phyloP scores from a whole-genome alignment of 2,329 filamentous ascomycete genomes.

The Aureobasidium leucospermi region DNA sequence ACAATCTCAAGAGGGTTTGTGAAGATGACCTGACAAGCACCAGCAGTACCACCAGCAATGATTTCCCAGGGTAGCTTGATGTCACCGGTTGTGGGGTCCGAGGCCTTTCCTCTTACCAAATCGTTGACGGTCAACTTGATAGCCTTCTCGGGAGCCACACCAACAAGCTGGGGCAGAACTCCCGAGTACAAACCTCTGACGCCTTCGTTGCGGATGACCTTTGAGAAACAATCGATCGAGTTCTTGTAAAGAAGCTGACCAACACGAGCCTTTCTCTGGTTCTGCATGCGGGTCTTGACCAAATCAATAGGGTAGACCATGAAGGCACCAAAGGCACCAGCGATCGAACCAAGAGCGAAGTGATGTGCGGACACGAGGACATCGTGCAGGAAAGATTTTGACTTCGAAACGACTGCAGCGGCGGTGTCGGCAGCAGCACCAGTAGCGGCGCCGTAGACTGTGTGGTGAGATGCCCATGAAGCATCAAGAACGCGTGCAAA shows the following conservation, averaged over 20 bases:
- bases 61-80: conserved; percentile 70
- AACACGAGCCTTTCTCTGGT: conserved; percentile 76
- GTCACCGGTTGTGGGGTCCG: conserved; percentile 62
- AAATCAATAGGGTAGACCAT: conserved; percentile 99
- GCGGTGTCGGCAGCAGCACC: conserved; percentile 36
- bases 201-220: conserved; percentile 89
- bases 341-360: conserved; percentile 80
- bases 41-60: conserved; percentile 79
- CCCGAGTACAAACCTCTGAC: conserved; percentile 86
- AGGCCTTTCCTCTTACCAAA: conserved; percentile 69
- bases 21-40: conserved; percentile 94
- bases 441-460: conserved; percentile 42
- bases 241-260: conserved; percentile 94
- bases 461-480: conserved; percentile 60
- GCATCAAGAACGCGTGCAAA: conserved; percentile 94
- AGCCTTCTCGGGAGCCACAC: conserved; percentile 97
- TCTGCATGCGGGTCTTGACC: conserved; percentile 98
- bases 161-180: conserved; percentile 88
- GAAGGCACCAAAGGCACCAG: conserved; percentile 95
- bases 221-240: conserved; percentile 88
- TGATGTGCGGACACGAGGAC: conserved; percentile 77
- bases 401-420: conserved; percentile 48
- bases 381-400: conserved; percentile 53
- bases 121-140: conserved; percentile 99
- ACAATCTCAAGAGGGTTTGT: conserved; percentile 98